Evolutionary conservation across 495 filamentous ascomycete genomes (phyloP).

Genomic region (Acidomyces sp.): DNA sequence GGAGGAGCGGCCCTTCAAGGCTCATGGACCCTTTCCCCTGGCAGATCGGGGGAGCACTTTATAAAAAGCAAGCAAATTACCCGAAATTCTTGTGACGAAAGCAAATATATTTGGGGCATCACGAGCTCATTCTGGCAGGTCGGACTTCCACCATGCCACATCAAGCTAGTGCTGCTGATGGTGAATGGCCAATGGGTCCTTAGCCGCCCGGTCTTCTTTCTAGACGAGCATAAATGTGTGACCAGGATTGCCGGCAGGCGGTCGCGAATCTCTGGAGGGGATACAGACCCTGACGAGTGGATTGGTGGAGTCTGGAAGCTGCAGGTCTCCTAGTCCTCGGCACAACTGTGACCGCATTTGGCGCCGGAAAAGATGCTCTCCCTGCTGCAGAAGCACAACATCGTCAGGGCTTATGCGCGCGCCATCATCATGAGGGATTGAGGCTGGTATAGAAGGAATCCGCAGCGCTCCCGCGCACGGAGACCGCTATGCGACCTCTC

Average conservation of each 20-base stretch:
- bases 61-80: no score
- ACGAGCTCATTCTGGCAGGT: no score
- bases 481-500: constrained; percentile 9
- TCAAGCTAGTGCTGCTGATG: not conserved
- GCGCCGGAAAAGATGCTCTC: constrained; percentile 7
- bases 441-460: constrained; percentile 12
- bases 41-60: no score
- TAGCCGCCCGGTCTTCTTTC: not conserved
- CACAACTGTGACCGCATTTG: constrained; percentile 1
- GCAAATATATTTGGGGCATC: no score
- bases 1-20: no score
- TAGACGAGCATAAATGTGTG: not conserved
- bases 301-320: constrained; percentile 11
- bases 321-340: constrained; percentile 10
- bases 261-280: constrained; percentile 10
- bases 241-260: constrained; percentile 3
- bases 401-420: constrained; percentile 10
- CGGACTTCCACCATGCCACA: not conserved
- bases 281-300: constrained; percentile 2
- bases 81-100: no score
- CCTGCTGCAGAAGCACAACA: constrained; percentile 14
- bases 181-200: not conserved
- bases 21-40: no score
- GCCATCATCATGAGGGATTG: not conserved
- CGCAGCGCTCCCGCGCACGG: constrained; percentile 4